Conservation (phyloP, 208 protist genomes). For the Trichomonas tenax region DNA sequence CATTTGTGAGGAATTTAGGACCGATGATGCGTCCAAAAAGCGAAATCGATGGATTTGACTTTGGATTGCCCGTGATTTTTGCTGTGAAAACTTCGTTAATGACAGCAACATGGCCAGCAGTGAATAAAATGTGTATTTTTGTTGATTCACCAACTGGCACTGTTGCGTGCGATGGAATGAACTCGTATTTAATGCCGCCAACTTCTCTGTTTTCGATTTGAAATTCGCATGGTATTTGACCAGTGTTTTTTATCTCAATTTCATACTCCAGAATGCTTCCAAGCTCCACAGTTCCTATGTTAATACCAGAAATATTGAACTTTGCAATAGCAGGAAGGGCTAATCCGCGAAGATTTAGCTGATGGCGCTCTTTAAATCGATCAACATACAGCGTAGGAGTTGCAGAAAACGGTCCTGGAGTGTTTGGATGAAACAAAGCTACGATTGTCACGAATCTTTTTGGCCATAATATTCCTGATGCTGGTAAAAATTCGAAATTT, state of each 20-base stretch:
- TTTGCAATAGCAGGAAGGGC: neutral
- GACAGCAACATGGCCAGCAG: neutral
- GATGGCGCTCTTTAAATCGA: neutral
- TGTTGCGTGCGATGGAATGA: neutral
- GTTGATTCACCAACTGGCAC: neutral
- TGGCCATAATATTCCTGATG: neutral
- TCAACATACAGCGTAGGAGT: neutral
- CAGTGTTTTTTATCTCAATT: neutral
- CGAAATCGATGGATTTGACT: neutral
- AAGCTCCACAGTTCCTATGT: neutral
- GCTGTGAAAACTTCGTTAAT: neutral
- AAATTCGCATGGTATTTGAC: neutral
- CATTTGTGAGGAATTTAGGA: neutral
- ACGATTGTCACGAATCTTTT: neutral
- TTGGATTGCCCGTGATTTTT: neutral
- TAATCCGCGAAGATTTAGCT: neutral
- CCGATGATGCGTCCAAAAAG: neutral
- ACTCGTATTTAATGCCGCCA: neutral
- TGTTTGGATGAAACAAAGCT: neutral
- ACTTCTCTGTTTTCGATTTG: neutral
- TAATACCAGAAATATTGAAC: neutral
- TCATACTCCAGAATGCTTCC: neutral
- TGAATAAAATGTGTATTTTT: neutral
- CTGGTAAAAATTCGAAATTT: neutral
- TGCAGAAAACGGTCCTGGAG: neutral